Evolutionary conservation across 192 early-diverging fungal species (phyloP).

Genomic region (Umbelopsis sp.): DNA sequence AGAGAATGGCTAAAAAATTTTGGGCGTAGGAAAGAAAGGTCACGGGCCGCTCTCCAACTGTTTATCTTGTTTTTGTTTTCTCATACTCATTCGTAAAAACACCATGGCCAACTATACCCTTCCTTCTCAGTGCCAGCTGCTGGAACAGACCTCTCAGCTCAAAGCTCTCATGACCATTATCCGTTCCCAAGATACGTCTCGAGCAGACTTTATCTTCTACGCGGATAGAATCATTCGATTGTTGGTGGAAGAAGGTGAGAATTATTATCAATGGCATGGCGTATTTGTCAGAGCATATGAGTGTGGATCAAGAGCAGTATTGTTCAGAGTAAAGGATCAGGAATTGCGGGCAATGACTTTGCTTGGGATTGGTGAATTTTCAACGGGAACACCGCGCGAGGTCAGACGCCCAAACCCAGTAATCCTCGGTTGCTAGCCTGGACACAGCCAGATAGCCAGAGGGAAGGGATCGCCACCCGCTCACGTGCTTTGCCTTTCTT

Average conservation of each 20-base stretch:
- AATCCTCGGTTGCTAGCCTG: too few relatives aligned
- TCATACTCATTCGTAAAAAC: not conserved
- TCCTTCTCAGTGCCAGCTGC: constrained; percentile 66
- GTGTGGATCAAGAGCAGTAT: too few relatives aligned
- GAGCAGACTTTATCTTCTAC: constrained; percentile 95
- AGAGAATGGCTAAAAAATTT: too few relatives aligned
- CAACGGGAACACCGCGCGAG: too few relatives aligned
- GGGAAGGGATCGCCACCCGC: too few relatives aligned
- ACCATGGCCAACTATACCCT: constrained; percentile 34
- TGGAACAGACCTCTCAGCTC: constrained; percentile 75
- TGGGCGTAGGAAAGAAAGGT: not conserved
- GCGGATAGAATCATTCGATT: constrained; percentile 85
- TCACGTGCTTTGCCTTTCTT: constrained; percentile 6
- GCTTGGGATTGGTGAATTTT: too few relatives aligned
- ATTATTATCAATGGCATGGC: not conserved
- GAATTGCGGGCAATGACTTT: too few relatives aligned
- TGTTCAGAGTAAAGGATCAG: too few relatives aligned
- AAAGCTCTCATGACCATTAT: constrained; percentile 87
- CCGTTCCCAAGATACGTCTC: constrained; percentile 72
- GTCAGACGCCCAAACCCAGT: too few relatives aligned
- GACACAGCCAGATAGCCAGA: too few relatives aligned
- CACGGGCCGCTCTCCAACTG: not conserved
- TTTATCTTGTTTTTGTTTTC: not conserved
- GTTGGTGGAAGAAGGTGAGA: constrained; percentile 85
- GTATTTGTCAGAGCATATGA: not conserved